Percentiles rank a stretch among this genome's conserved stretches.
phyloP scores from a whole-genome alignment of 2,329 filamentous ascomycete species.

The Exophiala calicioides region DNA sequence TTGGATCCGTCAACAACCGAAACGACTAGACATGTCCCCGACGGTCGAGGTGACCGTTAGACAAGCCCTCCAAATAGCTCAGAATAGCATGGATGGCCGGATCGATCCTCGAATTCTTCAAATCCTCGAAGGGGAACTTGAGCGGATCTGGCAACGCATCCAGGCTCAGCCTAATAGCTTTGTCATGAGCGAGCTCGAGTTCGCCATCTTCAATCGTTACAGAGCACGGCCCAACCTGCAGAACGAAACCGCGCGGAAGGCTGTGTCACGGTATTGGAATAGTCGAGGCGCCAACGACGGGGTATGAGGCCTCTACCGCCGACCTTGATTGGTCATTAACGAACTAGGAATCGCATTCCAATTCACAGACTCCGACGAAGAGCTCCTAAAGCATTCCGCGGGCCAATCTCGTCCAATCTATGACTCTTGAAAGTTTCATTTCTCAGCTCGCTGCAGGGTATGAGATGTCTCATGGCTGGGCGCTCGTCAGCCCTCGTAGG shows the following conservation, averaged over 20 bases:
- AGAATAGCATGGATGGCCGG: slow-evolving; percentile 68
- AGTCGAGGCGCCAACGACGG: slow-evolving; percentile 14
- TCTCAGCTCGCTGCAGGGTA: too few species aligned
- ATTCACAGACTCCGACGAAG: too few species aligned
- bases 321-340: too few species aligned
- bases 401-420: too few species aligned
- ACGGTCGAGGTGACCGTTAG: slow-evolving; percentile 52
- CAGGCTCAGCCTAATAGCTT: slow-evolving; percentile 66
- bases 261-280: slow-evolving; percentile 29
- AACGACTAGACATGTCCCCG: slow-evolving; percentile 30
- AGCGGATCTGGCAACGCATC: slow-evolving; percentile 68
- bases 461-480: too few species aligned
- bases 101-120: slow-evolving; percentile 63
- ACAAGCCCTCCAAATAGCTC: slow-evolving; percentile 72
- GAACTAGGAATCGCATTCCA: too few species aligned
- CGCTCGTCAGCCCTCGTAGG: too few species aligned
- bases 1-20: background rate
- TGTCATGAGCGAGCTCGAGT: slow-evolving; percentile 74
- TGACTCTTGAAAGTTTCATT: too few species aligned
- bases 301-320: slow-evolving; percentile 4
- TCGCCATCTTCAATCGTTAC: slow-evolving; percentile 71
- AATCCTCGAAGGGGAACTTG: slow-evolving; percentile 66
- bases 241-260: slow-evolving; percentile 29
- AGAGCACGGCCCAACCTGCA: slow-evolving; percentile 26
- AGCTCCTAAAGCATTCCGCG: too few species aligned